Percentiles rank a stretch among this genome's conserved stretches.
phyloP scores from a whole-genome alignment of 2,329 filamentous ascomycete species.

The Alternaria brassicicola region DNA sequence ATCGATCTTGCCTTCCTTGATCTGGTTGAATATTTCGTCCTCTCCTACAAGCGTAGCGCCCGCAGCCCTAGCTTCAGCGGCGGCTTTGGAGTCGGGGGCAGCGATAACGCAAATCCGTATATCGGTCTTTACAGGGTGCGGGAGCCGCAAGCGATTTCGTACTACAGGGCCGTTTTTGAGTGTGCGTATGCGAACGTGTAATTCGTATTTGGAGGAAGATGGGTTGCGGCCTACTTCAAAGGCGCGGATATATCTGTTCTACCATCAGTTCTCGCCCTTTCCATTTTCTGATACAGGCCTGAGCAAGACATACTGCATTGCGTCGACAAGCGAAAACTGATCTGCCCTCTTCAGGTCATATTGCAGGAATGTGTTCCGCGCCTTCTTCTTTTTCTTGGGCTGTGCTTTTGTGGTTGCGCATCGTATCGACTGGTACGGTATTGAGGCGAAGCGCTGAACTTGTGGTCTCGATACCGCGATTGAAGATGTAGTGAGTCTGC shows the following conservation, averaged over 20 bases:
- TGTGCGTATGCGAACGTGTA: conserved; percentile 82
- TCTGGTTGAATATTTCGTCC: conserved; percentile 79
- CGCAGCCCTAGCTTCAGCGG: conserved; percentile 73
- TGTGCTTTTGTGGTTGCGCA: conserved; percentile 49
- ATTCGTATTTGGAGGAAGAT: conserved; percentile 80
- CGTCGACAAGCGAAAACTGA: conserved; percentile 85
- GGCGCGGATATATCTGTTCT: conserved; percentile 80
- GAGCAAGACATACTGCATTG: conserved; percentile 72
- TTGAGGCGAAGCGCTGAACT: conserved; percentile 30
- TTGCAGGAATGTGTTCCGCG: conserved; percentile 68
- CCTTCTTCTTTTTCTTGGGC: conserved; percentile 62
- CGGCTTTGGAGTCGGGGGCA: conserved; percentile 76
- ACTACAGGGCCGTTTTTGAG: conserved; percentile 85
- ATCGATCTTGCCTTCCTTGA: conserved; percentile 76
- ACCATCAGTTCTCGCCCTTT: background rate
- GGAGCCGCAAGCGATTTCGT: conserved; percentile 85
- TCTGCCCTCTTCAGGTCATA: conserved; percentile 68
- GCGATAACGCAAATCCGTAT: conserved; percentile 89
- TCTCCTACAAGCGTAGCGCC: conserved; percentile 87
- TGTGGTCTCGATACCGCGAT: conserved; percentile 26
- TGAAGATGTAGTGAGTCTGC: conserved; percentile 34
- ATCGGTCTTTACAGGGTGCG: conserved; percentile 88
- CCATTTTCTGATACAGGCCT: background rate
- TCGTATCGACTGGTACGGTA: conserved; percentile 49
- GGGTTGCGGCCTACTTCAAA: conserved; percentile 86